phyloP scores from a whole-genome alignment of 2,329 filamentous ascomycete species.

The Calonectria multiphialidica region DNA sequence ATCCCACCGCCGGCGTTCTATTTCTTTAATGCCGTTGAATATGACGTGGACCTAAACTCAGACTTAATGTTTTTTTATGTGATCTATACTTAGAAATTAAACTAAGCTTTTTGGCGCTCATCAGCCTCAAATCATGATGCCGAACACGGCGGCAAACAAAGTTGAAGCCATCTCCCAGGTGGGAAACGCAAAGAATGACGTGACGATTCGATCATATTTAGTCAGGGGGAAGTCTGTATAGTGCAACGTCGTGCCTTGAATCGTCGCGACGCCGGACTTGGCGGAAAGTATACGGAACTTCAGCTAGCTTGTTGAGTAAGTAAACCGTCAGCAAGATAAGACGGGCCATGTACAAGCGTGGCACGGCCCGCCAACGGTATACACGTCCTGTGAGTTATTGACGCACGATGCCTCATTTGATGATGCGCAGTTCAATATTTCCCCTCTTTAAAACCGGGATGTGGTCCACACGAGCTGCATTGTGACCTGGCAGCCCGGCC shows the following conservation, averaged over 20 bases:
- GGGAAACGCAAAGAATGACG: background rate
- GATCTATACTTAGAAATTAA: constrained; percentile 1
- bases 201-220: no score
- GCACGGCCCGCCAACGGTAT: background rate
- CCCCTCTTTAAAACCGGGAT: background rate
- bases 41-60: constrained; percentile 28
- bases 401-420: background rate
- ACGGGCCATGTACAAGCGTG: background rate
- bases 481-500: background rate
- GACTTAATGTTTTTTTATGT: constrained; percentile 7
- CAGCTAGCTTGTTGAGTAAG: background rate
- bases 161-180: background rate
- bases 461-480: background rate
- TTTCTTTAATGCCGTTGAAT: constrained; percentile 41
- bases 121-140: background rate
- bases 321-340: background rate
- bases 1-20: constrained; percentile 33
- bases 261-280: background rate
- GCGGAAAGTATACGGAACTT: background rate
- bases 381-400: background rate
- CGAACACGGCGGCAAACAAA: background rate
- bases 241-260: background rate
- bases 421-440: background rate
- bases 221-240: background rate
- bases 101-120: background rate